Evolutionary conservation across 768 basidiomycete species (phyloP).

Genomic region (Asterophora lycoperdoides): DNA sequence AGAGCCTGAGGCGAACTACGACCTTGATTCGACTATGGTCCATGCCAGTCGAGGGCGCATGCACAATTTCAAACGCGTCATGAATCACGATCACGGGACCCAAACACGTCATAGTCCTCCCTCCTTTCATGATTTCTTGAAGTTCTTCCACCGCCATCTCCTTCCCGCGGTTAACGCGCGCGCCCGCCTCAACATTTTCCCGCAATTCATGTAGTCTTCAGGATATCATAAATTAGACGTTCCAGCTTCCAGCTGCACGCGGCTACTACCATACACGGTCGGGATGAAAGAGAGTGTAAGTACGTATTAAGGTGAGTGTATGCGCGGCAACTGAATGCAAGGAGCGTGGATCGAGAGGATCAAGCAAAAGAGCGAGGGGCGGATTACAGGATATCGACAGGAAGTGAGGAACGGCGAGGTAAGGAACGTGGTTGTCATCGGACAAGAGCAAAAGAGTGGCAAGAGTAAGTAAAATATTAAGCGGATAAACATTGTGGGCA

Average conservation of each 20-base stretch:
- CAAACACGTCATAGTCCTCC: no score
- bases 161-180: no score
- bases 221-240: neutral
- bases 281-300: neutral
- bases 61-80: no score
- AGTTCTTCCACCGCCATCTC: no score
- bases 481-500: neutral
- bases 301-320: neutral
- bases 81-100: no score
- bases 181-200: no score
- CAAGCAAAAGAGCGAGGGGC: neutral
- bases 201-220: neutral
- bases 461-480: neutral
- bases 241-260: neutral
- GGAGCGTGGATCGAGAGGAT: neutral
- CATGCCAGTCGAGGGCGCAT: no score
- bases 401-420: neutral
- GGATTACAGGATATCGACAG: neutral
- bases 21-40: no score
- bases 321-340: neutral
- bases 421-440: no score
- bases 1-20: no score
- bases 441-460: neutral
- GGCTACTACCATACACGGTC: neutral
- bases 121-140: no score